These are phyloP conservation scores for Globisporangium nagaii DNA, from an alignment of 352 stramenopile species.

Conservation along the genomic window DNA sequence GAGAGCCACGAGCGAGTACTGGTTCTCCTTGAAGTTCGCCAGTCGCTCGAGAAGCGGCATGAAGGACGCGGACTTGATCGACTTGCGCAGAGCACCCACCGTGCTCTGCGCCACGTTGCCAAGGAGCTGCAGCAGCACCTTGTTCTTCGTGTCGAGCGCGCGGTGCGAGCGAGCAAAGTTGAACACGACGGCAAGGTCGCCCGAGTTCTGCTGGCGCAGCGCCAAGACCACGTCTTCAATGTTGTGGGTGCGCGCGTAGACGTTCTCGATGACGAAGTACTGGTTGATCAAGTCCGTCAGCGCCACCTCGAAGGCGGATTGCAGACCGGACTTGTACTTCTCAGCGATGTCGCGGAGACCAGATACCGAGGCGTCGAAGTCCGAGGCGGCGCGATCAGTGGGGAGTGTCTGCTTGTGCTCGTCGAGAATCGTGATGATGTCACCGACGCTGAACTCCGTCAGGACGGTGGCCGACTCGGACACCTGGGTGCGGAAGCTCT, in stretches of 20 bases:
- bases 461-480: slow-evolving; percentile 16
- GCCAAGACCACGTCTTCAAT: slow-evolving; percentile 76
- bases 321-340: slow-evolving; percentile 77
- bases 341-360: slow-evolving; percentile 62
- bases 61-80: slow-evolving; percentile 59
- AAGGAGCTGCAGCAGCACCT: slow-evolving; percentile 73
- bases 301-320: slow-evolving; percentile 55
- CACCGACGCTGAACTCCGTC: slow-evolving; percentile 46
- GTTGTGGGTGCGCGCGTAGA: slow-evolving; percentile 76
- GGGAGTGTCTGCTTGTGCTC: slow-evolving; percentile 52
- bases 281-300: slow-evolving; percentile 75
- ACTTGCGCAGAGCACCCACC: slow-evolving; percentile 32
- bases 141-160: slow-evolving; percentile 84
- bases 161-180: slow-evolving; percentile 90
- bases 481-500: slow-evolving; percentile 60
- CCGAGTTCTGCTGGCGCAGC: slow-evolving; percentile 89
- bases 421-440: slow-evolving; percentile 57
- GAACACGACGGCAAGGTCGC: slow-evolving; percentile 80
- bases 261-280: slow-evolving; percentile 72
- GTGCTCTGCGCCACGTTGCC: slow-evolving; percentile 37
- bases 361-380: slow-evolving; percentile 69
- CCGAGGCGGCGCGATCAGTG: slow-evolving; percentile 44
- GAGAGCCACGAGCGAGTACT: slow-evolving; percentile 92
- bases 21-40: slow-evolving; percentile 82
- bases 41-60: slow-evolving; percentile 83